phyloP scores from a whole-genome alignment of 495 filamentous ascomycete genomes.

The Neurospora sp. region DNA sequence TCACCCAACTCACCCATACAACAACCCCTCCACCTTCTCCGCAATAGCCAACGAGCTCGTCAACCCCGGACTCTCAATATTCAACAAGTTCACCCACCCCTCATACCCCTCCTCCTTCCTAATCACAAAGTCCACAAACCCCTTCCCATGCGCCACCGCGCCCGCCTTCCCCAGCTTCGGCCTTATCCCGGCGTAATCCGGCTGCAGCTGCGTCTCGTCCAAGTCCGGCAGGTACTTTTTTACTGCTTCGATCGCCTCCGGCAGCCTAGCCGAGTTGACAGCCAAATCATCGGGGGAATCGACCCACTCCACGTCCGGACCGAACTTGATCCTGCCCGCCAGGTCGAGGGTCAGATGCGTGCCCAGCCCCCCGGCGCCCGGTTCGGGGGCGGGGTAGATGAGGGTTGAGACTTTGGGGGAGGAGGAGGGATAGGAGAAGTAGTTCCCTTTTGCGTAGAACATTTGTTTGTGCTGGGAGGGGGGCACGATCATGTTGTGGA shows the following conservation, averaged over 20 bases:
- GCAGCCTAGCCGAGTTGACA: slow-evolving; percentile 46
- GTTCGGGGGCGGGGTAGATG: slow-evolving; percentile 75
- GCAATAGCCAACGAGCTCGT: slow-evolving; percentile 85
- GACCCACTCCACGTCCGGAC: slow-evolving; percentile 94
- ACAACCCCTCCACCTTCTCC: slow-evolving; percentile 63
- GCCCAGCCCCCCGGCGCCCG: slow-evolving; percentile 74
- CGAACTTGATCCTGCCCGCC: slow-evolving; percentile 77
- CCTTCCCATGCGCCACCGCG: slow-evolving; percentile 43
- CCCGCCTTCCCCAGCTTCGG: slow-evolving; percentile 68
- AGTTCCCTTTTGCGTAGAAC: slow-evolving; percentile 89
- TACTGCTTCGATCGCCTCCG: slow-evolving; percentile 64
- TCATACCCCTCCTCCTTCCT: slow-evolving; percentile 66
- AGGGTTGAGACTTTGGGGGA: slow-evolving; percentile 60
- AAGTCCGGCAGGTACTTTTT: slow-evolving; percentile 67
- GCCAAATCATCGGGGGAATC: slow-evolving; percentile 30
- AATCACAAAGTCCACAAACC: slow-evolving; percentile 81
- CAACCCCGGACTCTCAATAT: slow-evolving; percentile 91
- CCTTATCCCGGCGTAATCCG: slow-evolving; percentile 86
- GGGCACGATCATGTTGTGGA: slow-evolving; percentile 79
- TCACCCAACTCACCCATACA: slow-evolving; percentile 43
- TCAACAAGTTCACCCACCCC: slow-evolving; percentile 87
- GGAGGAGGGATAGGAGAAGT: slow-evolving; percentile 72
- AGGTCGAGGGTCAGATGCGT: slow-evolving; percentile 92
- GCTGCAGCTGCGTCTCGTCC: slow-evolving; percentile 50
- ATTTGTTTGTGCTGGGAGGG: slow-evolving; percentile 43